Conservation (phyloP, 441 rosid species). For the Capsella rubella region DNA sequence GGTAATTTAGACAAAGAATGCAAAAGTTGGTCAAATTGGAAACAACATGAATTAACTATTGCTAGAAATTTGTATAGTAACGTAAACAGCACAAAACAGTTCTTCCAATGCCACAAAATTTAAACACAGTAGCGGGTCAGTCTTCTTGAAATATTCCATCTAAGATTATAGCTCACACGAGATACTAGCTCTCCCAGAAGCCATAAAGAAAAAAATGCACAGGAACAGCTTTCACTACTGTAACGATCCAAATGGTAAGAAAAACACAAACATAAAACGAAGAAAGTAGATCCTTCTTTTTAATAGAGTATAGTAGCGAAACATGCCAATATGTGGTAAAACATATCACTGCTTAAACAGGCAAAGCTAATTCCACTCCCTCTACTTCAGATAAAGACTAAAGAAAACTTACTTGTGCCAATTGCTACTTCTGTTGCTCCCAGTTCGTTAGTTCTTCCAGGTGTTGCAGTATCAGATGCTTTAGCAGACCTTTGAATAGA, state of each 20-base stretch:
- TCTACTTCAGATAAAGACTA: conserved; percentile 8
- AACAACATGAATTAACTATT: conserved; percentile 15
- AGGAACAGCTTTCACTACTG: conserved; percentile 3
- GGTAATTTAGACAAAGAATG: conserved; percentile 41
- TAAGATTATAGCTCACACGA: conserved; percentile 6
- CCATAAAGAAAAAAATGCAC: not conserved
- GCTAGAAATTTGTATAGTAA: not conserved
- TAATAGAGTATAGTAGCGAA: not conserved
- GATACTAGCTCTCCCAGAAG: conserved; percentile 10
- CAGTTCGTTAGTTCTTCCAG: conserved; percentile 39
- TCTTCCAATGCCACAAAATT: conserved; percentile 27
- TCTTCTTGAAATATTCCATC: conserved; percentile 24
- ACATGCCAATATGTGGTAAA: not conserved
- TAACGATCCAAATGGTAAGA: not conserved
- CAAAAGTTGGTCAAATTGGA: conserved; percentile 43
- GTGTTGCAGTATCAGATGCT: conserved; percentile 46
- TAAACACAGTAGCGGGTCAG: conserved; percentile 10
- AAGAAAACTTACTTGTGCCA: conserved; percentile 59
- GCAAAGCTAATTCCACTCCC: conserved; percentile 11
- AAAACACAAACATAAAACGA: conserved; percentile 12
- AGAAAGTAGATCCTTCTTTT: not conserved
- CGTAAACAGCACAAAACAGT: conserved; percentile 9
- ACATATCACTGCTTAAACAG: conserved; percentile 5
- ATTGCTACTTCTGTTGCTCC: conserved; percentile 37
- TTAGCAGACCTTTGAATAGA: conserved; percentile 77